Evolutionary conservation across 116 monocot species (phyloP).

Genomic region (Posidonia oceanica): DNA sequence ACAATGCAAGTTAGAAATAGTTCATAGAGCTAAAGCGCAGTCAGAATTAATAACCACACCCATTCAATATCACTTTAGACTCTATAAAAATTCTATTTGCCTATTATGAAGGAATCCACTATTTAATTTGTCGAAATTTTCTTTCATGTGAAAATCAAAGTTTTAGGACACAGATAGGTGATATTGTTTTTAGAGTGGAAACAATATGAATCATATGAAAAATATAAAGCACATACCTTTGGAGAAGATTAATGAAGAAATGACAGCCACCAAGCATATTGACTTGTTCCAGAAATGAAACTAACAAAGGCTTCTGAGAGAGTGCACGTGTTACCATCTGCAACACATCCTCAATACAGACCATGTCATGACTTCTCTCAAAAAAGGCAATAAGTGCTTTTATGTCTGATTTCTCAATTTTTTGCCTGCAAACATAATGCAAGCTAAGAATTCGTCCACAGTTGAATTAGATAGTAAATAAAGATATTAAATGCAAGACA

Average conservation of each 20-base stretch:
- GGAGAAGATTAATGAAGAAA: constrained; percentile 81
- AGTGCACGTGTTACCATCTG: constrained; percentile 85
- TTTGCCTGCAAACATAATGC: constrained; percentile 40
- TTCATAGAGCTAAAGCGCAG: no score
- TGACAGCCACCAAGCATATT: constrained; percentile 80
- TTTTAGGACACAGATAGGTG: no score
- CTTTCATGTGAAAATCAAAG: no score
- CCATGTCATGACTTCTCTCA: constrained; percentile 82
- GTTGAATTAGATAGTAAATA: background rate
- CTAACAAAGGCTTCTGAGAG: constrained; percentile 50
- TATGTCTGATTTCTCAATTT: constrained; percentile 58
- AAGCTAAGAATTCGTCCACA: background rate
- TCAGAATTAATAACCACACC: no score
- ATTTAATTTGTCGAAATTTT: no score
- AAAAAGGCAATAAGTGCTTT: constrained; percentile 73
- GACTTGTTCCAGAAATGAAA: constrained; percentile 80
- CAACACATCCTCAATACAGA: constrained; percentile 90
- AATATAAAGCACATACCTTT: constrained; percentile 43
- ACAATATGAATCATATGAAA: background rate
- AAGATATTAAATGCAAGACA: background rate
- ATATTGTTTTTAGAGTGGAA: no score
- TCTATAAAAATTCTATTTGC: no score
- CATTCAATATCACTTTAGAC: no score
- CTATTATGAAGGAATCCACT: no score
- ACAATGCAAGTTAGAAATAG: no score